Evolutionary conservation across 345 rosid genomes (phyloP).

Genomic region (Citrus medica): DNA sequence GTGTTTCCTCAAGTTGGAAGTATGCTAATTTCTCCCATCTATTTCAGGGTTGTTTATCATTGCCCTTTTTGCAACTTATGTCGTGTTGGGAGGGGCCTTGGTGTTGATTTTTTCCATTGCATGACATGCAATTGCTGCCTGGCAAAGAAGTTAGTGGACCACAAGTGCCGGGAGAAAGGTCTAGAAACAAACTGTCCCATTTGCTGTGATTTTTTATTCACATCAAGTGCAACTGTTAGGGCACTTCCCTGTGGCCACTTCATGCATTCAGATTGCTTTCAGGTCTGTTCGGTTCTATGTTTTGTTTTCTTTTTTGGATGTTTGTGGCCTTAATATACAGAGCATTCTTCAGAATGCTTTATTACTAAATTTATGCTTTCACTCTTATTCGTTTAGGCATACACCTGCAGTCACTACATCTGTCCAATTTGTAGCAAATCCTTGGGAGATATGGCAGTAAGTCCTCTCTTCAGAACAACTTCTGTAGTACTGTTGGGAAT

Average conservation of each 20-base stretch:
- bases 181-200: conserved; percentile 64
- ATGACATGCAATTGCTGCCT: conserved; percentile 65
- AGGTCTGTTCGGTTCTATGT: conserved; percentile 32
- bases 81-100: conserved; percentile 62
- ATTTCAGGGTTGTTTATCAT: conserved; percentile 52
- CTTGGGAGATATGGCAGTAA: conserved; percentile 66
- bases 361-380: conserved; percentile 3
- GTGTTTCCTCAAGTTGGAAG: not conserved
- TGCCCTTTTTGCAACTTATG: conserved; percentile 66
- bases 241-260: conserved; percentile 68
- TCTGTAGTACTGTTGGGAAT: not conserved
- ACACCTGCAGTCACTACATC: conserved; percentile 59
- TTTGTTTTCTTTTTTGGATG: not conserved
- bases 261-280: conserved; percentile 67
- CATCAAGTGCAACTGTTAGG: conserved; percentile 51
- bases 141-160: conserved; percentile 51
- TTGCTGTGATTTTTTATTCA: conserved; percentile 55
- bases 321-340: not conserved
- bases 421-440: conserved; percentile 70
- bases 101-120: conserved; percentile 63
- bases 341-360: not conserved
- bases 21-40: conserved; percentile 1
- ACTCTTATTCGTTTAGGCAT: conserved; percentile 38
- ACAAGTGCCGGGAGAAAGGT: conserved; percentile 59
- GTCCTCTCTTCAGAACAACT: conserved; percentile 7